Conservation (phyloP, 2,329 filamentous ascomycete species). For the Coniella lustricola region DNA sequence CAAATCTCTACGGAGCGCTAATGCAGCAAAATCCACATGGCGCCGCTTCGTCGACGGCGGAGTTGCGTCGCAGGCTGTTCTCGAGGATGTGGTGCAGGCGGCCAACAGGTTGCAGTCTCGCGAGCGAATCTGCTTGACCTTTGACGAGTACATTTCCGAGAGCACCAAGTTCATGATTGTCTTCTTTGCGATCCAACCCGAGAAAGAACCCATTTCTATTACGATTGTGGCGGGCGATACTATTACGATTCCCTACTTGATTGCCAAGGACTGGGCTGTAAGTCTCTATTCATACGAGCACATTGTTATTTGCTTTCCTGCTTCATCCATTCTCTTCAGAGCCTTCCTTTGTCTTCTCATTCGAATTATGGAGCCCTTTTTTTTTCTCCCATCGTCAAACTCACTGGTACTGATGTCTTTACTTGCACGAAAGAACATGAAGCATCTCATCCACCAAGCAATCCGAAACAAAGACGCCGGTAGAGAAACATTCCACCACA, state of each 20-base stretch:
- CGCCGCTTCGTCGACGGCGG: not conserved
- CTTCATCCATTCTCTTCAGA: no score
- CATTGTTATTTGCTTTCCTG: no score
- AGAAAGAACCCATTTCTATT: constrained; percentile 8
- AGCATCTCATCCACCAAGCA: not conserved
- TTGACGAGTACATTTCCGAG: not conserved
- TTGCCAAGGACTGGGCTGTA: constrained; percentile 5
- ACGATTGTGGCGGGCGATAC: constrained; percentile 2
- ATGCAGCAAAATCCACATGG: not conserved
- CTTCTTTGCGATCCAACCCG: constrained; percentile 7
- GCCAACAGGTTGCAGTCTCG: constrained; percentile 7
- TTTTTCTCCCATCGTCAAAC: no score
- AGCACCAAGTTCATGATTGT: constrained; percentile 1
- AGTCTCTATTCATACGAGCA: not conserved
- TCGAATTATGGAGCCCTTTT: no score
- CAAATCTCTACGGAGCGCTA: no score
- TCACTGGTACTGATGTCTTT: no score
- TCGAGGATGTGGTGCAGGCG: constrained; percentile 1
- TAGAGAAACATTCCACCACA: no score
- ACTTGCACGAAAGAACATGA: no score
- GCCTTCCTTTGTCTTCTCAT: no score
- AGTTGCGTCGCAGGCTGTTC: not conserved
- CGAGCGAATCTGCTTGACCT: constrained; percentile 6
- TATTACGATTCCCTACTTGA: constrained; percentile 5
- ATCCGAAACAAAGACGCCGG: not conserved